Conservation (phyloP, 1,284 basidiomycete species). For the Hymenochaete sp. region DNA sequence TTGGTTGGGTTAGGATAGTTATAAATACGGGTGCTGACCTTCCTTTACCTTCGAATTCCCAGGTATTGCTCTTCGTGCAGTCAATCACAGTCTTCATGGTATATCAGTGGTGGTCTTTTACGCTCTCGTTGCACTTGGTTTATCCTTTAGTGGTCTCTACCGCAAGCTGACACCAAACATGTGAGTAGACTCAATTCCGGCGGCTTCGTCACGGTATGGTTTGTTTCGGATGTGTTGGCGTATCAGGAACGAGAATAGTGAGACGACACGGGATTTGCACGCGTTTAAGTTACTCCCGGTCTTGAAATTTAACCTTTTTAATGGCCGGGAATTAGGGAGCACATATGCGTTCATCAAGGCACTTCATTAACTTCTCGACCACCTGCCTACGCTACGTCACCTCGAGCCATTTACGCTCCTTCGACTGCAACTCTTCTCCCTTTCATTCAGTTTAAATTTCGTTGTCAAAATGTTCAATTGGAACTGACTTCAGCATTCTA, state of each 20-base stretch:
- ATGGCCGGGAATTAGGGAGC: too few species aligned
- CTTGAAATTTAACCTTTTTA: too few species aligned
- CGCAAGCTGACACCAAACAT: slow-evolving; percentile 70
- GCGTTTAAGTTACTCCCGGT: too few species aligned
- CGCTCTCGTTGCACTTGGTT: slow-evolving; percentile 44
- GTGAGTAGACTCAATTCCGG: slow-evolving; percentile 35
- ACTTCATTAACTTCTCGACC: too few species aligned
- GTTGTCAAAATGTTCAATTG: background rate
- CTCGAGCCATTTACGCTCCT: slow-evolving; percentile 8
- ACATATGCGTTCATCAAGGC: too few species aligned
- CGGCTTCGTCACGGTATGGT: background rate
- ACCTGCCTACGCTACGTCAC: slow-evolving; percentile 20
- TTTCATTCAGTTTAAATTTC: too few species aligned
- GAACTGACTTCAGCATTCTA: background rate
- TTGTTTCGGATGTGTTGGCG: too few species aligned
- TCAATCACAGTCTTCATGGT: slow-evolving; percentile 54
- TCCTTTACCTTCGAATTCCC: slow-evolving; percentile 13
- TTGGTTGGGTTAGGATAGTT: too few species aligned
- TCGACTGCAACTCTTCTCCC: background rate
- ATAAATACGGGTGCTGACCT: slow-evolving; percentile 2
- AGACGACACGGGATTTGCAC: background rate
- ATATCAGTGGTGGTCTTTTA: slow-evolving; percentile 54
- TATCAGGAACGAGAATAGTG: too few species aligned
- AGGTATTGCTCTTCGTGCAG: slow-evolving; percentile 71
- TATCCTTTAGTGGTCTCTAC: slow-evolving; percentile 57